Evolutionary conservation across 1,284 basidiomycete species (phyloP).

Genomic region (Cutaneotrichosporon sp.): DNA sequence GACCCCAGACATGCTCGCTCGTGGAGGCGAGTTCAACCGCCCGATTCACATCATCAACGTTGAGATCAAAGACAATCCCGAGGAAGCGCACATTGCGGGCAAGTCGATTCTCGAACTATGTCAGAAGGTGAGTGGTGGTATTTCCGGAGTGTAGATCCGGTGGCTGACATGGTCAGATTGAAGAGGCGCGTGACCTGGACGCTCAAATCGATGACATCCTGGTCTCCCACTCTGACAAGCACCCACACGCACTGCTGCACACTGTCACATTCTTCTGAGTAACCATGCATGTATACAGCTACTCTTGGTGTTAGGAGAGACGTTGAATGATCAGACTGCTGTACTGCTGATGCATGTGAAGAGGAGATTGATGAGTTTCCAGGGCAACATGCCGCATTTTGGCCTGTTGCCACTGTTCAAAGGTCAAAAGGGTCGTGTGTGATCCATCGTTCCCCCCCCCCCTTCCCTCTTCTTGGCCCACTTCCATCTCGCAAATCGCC

Average conservation of each 20-base stretch:
- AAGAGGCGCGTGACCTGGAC: slow-evolving; percentile 79
- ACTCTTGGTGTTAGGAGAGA: background rate
- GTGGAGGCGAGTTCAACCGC: slow-evolving; percentile 88
- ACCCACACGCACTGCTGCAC: slow-evolving; percentile 90
- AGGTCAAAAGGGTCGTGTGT: no score
- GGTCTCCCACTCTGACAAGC: slow-evolving; percentile 75
- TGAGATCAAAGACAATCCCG: slow-evolving; percentile 99
- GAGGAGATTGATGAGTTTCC: background rate
- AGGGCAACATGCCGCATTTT: no score
- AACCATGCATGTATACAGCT: slow-evolving; percentile 9
- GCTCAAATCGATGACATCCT: slow-evolving; percentile 86
- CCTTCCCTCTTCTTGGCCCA: no score
- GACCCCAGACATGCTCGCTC: slow-evolving; percentile 72
- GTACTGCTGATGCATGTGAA: background rate
- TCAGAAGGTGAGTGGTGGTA: slow-evolving; percentile 64
- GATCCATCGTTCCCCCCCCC: no score
- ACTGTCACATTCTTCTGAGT: slow-evolving; percentile 79
- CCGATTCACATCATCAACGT: slow-evolving; percentile 97
- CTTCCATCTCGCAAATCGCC: no score
- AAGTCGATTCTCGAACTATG: slow-evolving; percentile 94
- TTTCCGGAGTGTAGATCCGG: background rate
- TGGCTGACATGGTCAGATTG: slow-evolving; percentile 64
- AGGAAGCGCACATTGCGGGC: slow-evolving; percentile 93
- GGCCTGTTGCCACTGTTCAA: no score
- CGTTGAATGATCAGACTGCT: background rate